Percentiles rank a stretch among this genome's conserved stretches.
Conservation (phyloP, 2,329 filamentous ascomycete genomes). For the Fusarium neocosmosporiellum region DNA sequence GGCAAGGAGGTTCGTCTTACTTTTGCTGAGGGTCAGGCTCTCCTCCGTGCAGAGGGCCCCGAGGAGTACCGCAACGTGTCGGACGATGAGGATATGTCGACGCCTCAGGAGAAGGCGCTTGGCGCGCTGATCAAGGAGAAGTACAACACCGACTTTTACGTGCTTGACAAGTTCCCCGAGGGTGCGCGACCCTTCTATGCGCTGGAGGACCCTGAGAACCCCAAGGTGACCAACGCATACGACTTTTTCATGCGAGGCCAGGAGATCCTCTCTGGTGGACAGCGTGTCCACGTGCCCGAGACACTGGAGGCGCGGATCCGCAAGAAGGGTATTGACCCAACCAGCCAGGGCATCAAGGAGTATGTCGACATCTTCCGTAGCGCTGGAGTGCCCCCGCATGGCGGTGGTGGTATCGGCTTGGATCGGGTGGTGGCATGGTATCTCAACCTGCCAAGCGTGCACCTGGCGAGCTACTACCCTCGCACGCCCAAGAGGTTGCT, state of each 20-base stretch:
- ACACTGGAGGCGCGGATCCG: conserved; percentile 83
- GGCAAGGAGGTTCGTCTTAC: conserved; percentile 82
- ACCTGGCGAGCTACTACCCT: conserved; percentile 68
- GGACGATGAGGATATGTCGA: conserved; percentile 84
- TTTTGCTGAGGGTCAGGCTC: conserved; percentile 81
- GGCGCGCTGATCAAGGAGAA: conserved; percentile 88
- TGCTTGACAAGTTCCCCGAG: conserved; percentile 96
- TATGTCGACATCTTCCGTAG: conserved; percentile 85
- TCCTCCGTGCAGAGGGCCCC: conserved; percentile 79
- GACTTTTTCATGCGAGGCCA: conserved; percentile 95
- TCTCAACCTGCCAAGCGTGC: conserved; percentile 68
- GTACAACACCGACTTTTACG: conserved; percentile 95
- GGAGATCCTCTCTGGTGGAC: conserved; percentile 91
- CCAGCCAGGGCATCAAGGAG: conserved; percentile 81
- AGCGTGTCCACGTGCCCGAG: conserved; percentile 85
- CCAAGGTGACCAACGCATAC: conserved; percentile 73
- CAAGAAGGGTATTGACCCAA: conserved; percentile 83
- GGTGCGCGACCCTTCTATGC: conserved; percentile 92
- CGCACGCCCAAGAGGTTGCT: conserved; percentile 69
- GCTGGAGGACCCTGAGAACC: conserved; percentile 75
- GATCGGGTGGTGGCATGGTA: conserved; percentile 84
- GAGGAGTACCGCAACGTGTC: conserved; percentile 73
- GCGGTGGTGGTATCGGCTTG: conserved; percentile 88
- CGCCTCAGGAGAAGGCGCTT: conserved; percentile 87
- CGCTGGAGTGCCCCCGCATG: conserved; percentile 89